Base-by-base conservation (phyloP, 2,329 filamentous ascomycete genomes). In the Penicillium sclerotigenum region DNA sequence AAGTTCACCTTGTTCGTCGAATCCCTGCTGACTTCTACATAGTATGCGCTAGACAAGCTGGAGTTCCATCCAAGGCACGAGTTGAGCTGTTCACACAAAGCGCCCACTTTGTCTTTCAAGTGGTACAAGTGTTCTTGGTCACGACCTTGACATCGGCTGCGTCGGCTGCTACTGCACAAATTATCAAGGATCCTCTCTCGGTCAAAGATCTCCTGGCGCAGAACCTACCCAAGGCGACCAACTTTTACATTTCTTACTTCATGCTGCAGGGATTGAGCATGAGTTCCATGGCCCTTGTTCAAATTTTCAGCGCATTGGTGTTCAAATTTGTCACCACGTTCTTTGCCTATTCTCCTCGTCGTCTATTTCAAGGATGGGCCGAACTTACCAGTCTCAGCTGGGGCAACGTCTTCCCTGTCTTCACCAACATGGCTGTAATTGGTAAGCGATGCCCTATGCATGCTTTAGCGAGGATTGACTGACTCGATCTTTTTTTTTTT, bases 241-340 rank as follows among this genome's bases (percentile, higher is more conserved):
- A 96, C 73, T 95, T 97, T 69, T 99, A 97, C 73, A 88, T 97
- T 14, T 91, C 88, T 0, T 99, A 97, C 77, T 96, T 97, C 66
- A 83, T 97, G 24, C 86, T 99, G 1, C 92, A 97, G 72, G 94
- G 93, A 29, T 72, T 97, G 42, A 87, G 85, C 4, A 83, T 91
- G 58, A 89, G 90, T 10, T 84, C 89, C 0, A 81, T 86, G 46
- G 83, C 89, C 0, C 74, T 97, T 2, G 80, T 94, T 1, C 90
- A 95, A 63, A 79, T 88, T 33, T 80, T 79, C 26, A 89, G 90
- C 24, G 82, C 96, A 26, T 68, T 91, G 20, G 77, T 93, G 22
- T 90, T 89, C 70, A 84, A 84, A 43, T 73, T 95, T 11, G 78
- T 91, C 40, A 88, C 90, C 70, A 87, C 87, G 57, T 83, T 88